Conservation (phyloP, 2,329 filamentous ascomycete genomes). For the Venturia effusa region DNA sequence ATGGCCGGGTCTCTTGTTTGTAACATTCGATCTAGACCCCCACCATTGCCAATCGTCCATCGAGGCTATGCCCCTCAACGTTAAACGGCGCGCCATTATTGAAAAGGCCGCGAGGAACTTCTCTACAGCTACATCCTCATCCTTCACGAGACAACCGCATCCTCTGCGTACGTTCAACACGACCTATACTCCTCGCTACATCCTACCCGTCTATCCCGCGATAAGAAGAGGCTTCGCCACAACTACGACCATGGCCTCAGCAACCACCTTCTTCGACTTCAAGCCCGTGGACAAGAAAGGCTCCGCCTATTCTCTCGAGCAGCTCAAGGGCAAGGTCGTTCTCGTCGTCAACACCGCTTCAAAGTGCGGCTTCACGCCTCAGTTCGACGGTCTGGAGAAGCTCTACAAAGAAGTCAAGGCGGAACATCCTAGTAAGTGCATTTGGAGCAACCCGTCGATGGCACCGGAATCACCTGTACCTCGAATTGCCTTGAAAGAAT, state of each 20-base stretch:
- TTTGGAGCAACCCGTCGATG: neutral
- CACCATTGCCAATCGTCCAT: neutral
- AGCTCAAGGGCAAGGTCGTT: constrained; percentile 84
- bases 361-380: constrained; percentile 97
- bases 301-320: constrained; percentile 54
- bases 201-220: neutral
- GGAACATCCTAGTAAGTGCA: constrained; percentile 16
- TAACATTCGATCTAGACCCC: constrained; percentile 4
- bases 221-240: neutral
- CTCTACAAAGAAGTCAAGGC: constrained; percentile 57
- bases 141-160: neutral
- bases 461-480: too few species aligned
- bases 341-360: constrained; percentile 96
- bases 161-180: neutral
- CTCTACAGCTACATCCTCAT: too few species aligned
- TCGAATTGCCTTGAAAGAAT: too few species aligned
- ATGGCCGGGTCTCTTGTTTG: neutral
- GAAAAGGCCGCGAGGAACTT: neutral
- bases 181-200: too few species aligned
- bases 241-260: constrained; percentile 48
- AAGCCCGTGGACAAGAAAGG: constrained; percentile 74
- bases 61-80: neutral
- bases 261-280: constrained; percentile 71
- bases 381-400: constrained; percentile 82
- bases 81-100: neutral